Evolutionary conservation across 2,329 filamentous ascomycete genomes (phyloP).

Genomic region (Colletotrichum theobromicola): DNA sequence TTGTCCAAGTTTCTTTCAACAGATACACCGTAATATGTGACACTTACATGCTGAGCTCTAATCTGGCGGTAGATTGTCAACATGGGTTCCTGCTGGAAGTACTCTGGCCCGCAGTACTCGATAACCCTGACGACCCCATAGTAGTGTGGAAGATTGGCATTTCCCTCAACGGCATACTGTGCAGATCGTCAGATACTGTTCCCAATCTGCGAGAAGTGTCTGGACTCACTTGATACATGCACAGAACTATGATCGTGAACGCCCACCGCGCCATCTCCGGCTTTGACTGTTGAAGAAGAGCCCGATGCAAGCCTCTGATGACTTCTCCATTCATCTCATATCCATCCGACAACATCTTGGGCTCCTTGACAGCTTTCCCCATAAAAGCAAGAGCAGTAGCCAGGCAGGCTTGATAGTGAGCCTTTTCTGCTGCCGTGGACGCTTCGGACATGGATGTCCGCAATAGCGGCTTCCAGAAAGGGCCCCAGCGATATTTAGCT

Average conservation of each 20-base stretch:
- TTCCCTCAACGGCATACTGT: conserved; percentile 1
- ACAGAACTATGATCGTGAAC: not conserved
- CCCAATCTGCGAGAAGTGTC: not conserved
- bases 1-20: not conserved
- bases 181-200: not conserved
- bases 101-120: conserved; percentile 3
- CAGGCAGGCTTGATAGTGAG: not conserved
- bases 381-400: conserved; percentile 3
- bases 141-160: conserved; percentile 1
- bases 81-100: conserved; percentile 9
- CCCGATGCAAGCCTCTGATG: not conserved
- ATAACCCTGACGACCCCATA: not conserved
- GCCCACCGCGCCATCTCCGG: not conserved
- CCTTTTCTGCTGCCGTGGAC: not conserved
- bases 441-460: not conserved
- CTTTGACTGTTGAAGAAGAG: not conserved
- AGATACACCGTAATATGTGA: not conserved
- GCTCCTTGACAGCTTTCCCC: not conserved
- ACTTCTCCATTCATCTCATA: conserved; percentile 1
- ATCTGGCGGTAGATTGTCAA: not conserved
- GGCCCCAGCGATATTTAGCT: conserved; percentile 1
- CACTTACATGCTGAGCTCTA: conserved; percentile 1
- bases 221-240: not conserved
- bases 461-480: conserved; percentile 8
- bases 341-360: not conserved